Evolutionary conservation across 371 early-diverging fungal species (phyloP).

Genomic region (Actinomucor elegans): DNA sequence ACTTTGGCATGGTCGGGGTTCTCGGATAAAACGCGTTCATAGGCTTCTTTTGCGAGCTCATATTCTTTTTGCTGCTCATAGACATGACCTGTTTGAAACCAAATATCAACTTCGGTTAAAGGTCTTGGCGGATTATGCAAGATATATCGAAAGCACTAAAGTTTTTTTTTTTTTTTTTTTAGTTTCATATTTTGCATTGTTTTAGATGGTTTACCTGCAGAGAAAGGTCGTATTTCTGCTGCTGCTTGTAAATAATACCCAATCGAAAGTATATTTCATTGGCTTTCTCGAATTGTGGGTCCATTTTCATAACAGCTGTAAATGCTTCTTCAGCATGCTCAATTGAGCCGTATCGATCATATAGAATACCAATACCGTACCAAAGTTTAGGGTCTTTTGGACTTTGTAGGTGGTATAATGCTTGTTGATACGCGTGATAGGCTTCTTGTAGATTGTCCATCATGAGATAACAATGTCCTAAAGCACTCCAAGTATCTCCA

Average conservation of each 20-base stretch:
- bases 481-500: conserved; percentile 90
- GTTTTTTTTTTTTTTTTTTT: too few relatives aligned
- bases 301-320: conserved; percentile 85
- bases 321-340: conserved; percentile 98
- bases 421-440: conserved; percentile 52
- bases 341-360: conserved; percentile 94
- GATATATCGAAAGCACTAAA: conserved; percentile 94
- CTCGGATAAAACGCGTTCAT: conserved; percentile 86
- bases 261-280: conserved; percentile 97
- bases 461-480: conserved; percentile 94
- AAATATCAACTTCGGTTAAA: conserved; percentile 90
- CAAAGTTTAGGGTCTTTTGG: conserved; percentile 97
- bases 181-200: too few relatives aligned
- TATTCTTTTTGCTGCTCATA: conserved; percentile 96
- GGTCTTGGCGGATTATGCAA: conserved; percentile 92
- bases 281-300: conserved; percentile 91
- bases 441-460: conserved; percentile 91
- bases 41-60: conserved; percentile 84
- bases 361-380: conserved; percentile 98
- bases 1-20: conserved; percentile 95
- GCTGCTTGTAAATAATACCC: conserved; percentile 97
- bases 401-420: conserved; percentile 66
- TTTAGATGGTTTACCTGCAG: conserved; percentile 77
- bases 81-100: conserved; percentile 97
- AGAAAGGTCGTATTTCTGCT: conserved; percentile 84